These are phyloP conservation scores for Capsella rubella DNA, from an alignment of 441 rosid genomes.

Conservation along the genomic window DNA sequence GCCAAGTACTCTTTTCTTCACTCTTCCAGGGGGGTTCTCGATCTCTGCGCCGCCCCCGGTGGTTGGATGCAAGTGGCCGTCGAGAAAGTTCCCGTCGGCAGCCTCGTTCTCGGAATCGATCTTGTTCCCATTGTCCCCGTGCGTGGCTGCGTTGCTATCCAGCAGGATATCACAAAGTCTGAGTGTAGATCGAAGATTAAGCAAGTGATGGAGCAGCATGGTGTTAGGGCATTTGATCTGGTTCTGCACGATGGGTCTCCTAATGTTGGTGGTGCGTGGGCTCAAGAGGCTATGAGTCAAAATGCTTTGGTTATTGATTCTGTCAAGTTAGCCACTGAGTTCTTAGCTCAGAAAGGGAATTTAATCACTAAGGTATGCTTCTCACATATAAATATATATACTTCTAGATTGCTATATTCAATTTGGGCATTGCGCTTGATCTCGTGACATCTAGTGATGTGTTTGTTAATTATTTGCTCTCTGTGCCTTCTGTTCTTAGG, in stretches of 20 bases:
- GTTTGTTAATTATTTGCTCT: not conserved
- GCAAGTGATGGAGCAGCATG: conserved; percentile 67
- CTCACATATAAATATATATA: not conserved
- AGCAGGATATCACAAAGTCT: conserved; percentile 77
- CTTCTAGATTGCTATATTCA: not conserved
- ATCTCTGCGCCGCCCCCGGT: conserved; percentile 94
- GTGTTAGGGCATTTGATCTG: conserved; percentile 68
- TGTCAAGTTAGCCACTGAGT: conserved; percentile 77
- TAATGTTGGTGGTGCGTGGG: conserved; percentile 92
- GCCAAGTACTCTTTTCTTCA: conserved; percentile 71
- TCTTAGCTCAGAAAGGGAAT: conserved; percentile 74
- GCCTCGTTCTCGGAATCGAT: conserved; percentile 88
- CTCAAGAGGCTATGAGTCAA: conserved; percentile 82
- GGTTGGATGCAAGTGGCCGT: conserved; percentile 98
- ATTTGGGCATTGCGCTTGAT: not conserved
- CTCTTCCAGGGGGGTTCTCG: conserved; percentile 77
- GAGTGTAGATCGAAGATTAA: conserved; percentile 73
- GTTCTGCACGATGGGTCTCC: conserved; percentile 95
- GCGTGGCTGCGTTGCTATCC: conserved; percentile 70
- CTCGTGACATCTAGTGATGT: not conserved
- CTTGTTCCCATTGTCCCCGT: conserved; percentile 75
- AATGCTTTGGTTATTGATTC: conserved; percentile 94
- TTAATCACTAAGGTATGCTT: conserved; percentile 75
- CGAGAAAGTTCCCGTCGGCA: conserved; percentile 83
- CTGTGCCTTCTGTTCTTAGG: conserved; percentile 45